Evolutionary conservation across 2,329 filamentous ascomycete species (phyloP).

Genomic region (Simplicillium sp.): DNA sequence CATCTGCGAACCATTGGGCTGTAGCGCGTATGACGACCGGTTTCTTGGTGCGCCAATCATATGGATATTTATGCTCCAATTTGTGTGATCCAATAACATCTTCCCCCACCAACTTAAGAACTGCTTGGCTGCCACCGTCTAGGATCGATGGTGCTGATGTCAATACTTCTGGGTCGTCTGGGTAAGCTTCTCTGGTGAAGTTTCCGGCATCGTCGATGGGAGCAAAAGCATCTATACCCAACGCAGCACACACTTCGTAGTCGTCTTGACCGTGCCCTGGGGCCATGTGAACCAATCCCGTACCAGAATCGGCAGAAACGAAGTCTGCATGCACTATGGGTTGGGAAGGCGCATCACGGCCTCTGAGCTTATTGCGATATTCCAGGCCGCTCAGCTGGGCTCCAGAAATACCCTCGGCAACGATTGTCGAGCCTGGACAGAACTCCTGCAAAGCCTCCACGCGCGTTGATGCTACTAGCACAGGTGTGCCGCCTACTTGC

Average conservation of each 20-base stretch:
- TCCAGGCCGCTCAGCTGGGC: constrained; percentile 53
- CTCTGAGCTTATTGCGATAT: constrained; percentile 65
- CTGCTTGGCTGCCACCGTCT: constrained; percentile 55
- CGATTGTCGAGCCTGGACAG: constrained; percentile 41
- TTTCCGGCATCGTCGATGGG: constrained; percentile 74
- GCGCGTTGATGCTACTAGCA: constrained; percentile 65
- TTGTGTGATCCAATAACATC: constrained; percentile 60
- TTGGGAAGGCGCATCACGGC: constrained; percentile 44
- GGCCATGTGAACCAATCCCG: constrained; percentile 88
- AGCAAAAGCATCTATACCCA: constrained; percentile 66
- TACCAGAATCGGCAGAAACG: constrained; percentile 82
- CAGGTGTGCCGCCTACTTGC: constrained; percentile 42
- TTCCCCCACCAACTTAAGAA: constrained; percentile 58
- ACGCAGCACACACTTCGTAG: constrained; percentile 67
- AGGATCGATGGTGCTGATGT: constrained; percentile 60
- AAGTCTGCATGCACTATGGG: constrained; percentile 78
- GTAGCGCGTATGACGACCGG: constrained; percentile 88
- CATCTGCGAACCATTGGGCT: constrained; percentile 95
- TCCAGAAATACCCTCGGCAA: constrained; percentile 52
- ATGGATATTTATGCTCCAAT: constrained; percentile 88
- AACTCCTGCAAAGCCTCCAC: constrained; percentile 46
- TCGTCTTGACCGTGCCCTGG: constrained; percentile 97
- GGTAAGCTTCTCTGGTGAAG: constrained; percentile 74
- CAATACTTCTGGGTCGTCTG: constrained; percentile 57
- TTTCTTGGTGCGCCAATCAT: constrained; percentile 93